A percentile compares a stretch with the other conserved stretches of the same genome.
phyloP scores from a whole-genome alignment of 2,329 filamentous ascomycete genomes.

The Monilinia vaccinii-corymbosi region DNA sequence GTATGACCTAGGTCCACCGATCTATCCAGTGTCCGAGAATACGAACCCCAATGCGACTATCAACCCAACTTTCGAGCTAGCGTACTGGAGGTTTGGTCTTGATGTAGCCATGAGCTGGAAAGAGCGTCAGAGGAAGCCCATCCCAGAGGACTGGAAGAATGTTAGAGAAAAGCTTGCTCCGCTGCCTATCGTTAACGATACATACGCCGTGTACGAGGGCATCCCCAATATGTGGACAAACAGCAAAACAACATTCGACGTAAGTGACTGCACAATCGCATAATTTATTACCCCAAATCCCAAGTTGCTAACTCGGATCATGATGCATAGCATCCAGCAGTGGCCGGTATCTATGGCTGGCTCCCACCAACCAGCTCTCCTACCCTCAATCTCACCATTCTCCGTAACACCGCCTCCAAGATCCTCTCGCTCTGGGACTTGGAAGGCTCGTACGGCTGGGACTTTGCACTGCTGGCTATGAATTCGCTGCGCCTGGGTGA shows the following conservation, averaged over 20 bases:
- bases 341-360: slow-evolving; percentile 38
- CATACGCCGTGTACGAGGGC: slow-evolving; percentile 47
- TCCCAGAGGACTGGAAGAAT: slow-evolving; percentile 38
- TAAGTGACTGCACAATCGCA: background rate
- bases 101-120: slow-evolving; percentile 46
- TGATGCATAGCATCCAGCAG: slow-evolving; percentile 36
- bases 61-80: slow-evolving; percentile 50
- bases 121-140: slow-evolving; percentile 34
- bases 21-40: slow-evolving; percentile 47
- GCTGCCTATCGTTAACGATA: slow-evolving; percentile 39
- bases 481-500: slow-evolving; percentile 36
- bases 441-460: slow-evolving; percentile 37
- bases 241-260: slow-evolving; percentile 6
- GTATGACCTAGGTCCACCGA: slow-evolving; percentile 45
- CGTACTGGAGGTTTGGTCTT: slow-evolving; percentile 54
- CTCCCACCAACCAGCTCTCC: slow-evolving; percentile 31
- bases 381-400: slow-evolving; percentile 31
- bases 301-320: slow-evolving; percentile 2
- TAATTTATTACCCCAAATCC: background rate
- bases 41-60: slow-evolving; percentile 46
- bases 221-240: slow-evolving; percentile 36
- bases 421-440: slow-evolving; percentile 36
- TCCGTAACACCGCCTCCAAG: slow-evolving; percentile 32
- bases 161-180: slow-evolving; percentile 45
- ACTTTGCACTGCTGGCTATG: slow-evolving; percentile 38